These are phyloP conservation scores for Quercus robur DNA, from an alignment of 306 rosid genomes.

Conservation along the genomic window DNA sequence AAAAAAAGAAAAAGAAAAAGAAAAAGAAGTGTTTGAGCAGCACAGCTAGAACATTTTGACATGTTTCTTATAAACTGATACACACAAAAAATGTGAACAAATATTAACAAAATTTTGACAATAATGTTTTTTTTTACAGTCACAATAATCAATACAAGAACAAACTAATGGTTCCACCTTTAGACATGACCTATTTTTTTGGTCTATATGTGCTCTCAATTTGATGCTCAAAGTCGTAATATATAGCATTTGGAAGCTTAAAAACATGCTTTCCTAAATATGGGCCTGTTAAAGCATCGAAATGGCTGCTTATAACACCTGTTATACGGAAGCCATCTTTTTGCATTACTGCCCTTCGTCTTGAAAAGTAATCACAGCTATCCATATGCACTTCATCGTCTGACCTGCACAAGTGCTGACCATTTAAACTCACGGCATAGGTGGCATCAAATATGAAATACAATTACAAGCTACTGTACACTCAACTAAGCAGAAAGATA, in stretches of 20 bases:
- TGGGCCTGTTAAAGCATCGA: constrained; percentile 45
- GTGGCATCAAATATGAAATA: not conserved
- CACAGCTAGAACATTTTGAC: no score
- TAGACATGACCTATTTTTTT: not conserved
- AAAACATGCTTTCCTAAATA: constrained; percentile 32
- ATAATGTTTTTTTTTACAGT: not conserved
- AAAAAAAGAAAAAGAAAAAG: no score
- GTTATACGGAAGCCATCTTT: constrained; percentile 44
- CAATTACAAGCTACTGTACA: not conserved
- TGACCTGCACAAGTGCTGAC: constrained; percentile 45
- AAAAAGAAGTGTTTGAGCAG: no score
- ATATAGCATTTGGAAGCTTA: constrained; percentile 60
- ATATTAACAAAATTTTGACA: not conserved
- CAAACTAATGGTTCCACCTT: not conserved
- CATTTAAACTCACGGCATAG: not conserved
- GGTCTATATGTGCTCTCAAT: constrained; percentile 10
- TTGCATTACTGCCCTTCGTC: constrained; percentile 39
- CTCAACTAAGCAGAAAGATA: constrained; percentile 5
- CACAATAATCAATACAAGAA: not conserved
- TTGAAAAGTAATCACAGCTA: constrained; percentile 43
- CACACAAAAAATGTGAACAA: no score
- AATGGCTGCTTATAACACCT: constrained; percentile 56
- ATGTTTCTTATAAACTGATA: no score
- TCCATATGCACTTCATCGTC: constrained; percentile 47
- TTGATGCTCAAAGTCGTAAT: constrained; percentile 36